A percentile compares a stretch with the other conserved stretches of the same genome.
These are phyloP conservation scores for Achaetomiella virescens DNA, from an alignment of 495 filamentous ascomycete genomes.

Conservation along the genomic window DNA sequence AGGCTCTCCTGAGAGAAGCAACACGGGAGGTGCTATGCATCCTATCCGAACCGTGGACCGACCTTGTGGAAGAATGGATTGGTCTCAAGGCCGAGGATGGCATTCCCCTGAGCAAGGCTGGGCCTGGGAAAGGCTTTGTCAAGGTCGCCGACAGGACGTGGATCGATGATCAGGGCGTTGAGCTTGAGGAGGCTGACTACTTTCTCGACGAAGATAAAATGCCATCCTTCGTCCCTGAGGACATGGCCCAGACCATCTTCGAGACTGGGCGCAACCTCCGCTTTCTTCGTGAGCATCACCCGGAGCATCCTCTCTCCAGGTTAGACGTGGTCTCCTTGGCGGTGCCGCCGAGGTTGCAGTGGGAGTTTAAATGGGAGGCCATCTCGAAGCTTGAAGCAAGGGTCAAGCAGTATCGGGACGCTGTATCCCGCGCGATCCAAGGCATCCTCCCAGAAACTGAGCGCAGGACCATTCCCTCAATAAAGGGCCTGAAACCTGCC, in stretches of 20 bases:
- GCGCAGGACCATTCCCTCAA: neutral
- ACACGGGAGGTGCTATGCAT: slow-evolving; percentile 60
- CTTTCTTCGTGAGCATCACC: slow-evolving; percentile 64
- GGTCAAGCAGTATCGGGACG: slow-evolving; percentile 56
- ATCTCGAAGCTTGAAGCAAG: slow-evolving; percentile 57
- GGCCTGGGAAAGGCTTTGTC: slow-evolving; percentile 51
- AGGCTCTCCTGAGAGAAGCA: slow-evolving; percentile 54
- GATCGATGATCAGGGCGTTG: slow-evolving; percentile 49
- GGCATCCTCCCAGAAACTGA: neutral
- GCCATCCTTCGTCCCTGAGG: slow-evolving; percentile 60
- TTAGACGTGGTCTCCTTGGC: slow-evolving; percentile 38
- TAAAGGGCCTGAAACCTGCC: neutral
- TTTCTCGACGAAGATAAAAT: slow-evolving; percentile 54
- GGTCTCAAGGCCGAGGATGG: slow-evolving; percentile 57
- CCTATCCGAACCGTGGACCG: slow-evolving; percentile 64
- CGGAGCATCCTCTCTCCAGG: slow-evolving; percentile 67
- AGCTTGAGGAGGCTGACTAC: slow-evolving; percentile 51
- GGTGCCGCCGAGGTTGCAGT: slow-evolving; percentile 55
- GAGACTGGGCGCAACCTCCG: slow-evolving; percentile 74
- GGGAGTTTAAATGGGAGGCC: slow-evolving; percentile 71
- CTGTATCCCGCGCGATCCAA: slow-evolving; percentile 40
- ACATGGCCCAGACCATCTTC: slow-evolving; percentile 60
- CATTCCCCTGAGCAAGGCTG: slow-evolving; percentile 41
- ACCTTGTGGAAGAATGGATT: slow-evolving; percentile 68
- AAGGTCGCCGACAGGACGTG: slow-evolving; percentile 50